Base-by-base conservation (phyloP, 202 grass and related monocot genomes). In the Digitaria exilis region DNA sequence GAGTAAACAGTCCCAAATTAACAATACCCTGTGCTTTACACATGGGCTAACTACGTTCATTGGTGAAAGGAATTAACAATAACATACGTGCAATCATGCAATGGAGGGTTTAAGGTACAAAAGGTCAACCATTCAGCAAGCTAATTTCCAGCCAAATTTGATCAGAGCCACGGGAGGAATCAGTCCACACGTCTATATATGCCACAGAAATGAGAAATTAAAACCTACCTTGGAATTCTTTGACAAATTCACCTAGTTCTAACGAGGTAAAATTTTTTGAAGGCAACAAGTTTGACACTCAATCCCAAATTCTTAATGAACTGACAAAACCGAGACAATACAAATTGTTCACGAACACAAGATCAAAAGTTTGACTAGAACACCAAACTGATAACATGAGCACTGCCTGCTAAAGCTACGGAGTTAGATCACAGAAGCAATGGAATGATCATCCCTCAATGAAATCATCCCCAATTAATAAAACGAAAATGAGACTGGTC, bases 81-180 rank as follows among this genome's bases (percentile, higher is more conserved):
- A 48, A 55, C 75, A 87, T 14, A 12, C 24, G 51, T 24, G 41
- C 57, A 52, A 10, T 17, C 22, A 62, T n/a, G 11, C 46, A 62
- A 10, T 22, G 45, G 29, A 28, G 31, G 12, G 6, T 69, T 48
- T 41, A 59, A 60, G 41, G 11, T 34, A 67, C 22, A 24, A 34
- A n/a, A 13, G 34, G 28, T 68, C 18, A 32, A 34, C 18, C n/a
- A 57, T 76, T 76, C 25, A 67, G 19, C 55, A 76, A 63, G 32
- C 69, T 68, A 86, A 84, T 9, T 68, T 5, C 48, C 13, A 55
- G 60, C 68, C 12, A 88, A 79, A 67, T 50, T 79, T 79, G 75
- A 80, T 60, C 75, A 80, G 60, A 69, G 51, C 34, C 3, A 43
- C 28, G 35, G 1, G 26, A 80, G 46, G 63, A 85, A 89, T 44